These are phyloP conservation scores for Lichtheimia corymbifera DNA, from an alignment of 371 early-diverging fungal genomes.

Conservation along the genomic window DNA sequence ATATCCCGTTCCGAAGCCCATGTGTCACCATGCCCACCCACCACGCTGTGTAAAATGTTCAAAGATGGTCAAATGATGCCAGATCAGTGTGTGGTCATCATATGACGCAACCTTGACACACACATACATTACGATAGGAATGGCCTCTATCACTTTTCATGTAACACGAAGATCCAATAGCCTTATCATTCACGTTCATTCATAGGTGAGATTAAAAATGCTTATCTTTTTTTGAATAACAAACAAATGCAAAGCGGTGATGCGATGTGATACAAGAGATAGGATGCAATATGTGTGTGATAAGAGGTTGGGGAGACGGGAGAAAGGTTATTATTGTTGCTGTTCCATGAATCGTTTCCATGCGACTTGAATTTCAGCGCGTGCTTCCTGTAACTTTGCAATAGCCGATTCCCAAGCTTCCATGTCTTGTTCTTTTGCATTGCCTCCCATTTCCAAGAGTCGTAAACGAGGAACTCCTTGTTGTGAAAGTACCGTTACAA, in stretches of 20 bases:
- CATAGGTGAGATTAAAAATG: too few species aligned
- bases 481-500: conserved; percentile 45
- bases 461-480: conserved; percentile 47
- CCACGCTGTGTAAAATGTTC: too few species aligned
- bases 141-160: too few species aligned
- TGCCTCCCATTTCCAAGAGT: conserved; percentile 62
- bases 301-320: too few species aligned
- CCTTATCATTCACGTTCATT: too few species aligned
- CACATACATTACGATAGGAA: too few species aligned
- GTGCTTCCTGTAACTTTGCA: conserved; percentile 29
- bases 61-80: too few species aligned
- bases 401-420: conserved; percentile 51
- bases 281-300: neutral
- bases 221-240: conserved; percentile 1
- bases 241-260: conserved; percentile 1
- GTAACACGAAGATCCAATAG: too few species aligned
- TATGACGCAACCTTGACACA: too few species aligned
- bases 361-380: conserved; percentile 35
- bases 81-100: too few species aligned
- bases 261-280: neutral
- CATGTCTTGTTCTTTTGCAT: conserved; percentile 46
- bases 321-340: neutral
- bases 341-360: conserved; percentile 30
- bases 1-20: too few species aligned
- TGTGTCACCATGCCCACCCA: too few species aligned